Percentiles rank a stretch among this genome's conserved stretches.
Evolutionary conservation across 352 stramenopile genomes (phyloP).

Genomic region (Phytopythium mirpurense): DNA sequence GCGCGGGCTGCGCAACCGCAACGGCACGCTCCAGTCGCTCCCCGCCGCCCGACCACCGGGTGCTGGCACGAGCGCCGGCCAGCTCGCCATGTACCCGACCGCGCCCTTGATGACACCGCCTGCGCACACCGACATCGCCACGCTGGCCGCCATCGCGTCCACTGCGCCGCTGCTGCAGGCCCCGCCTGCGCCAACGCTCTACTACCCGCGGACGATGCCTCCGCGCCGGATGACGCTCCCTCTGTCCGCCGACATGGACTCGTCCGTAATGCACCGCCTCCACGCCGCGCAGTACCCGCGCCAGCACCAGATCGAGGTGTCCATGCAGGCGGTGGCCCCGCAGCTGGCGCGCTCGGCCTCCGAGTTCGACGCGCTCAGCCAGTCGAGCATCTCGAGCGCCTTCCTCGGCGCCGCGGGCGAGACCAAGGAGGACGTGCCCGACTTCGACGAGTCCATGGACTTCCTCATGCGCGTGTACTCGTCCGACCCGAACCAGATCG

Average conservation of each 20-base stretch:
- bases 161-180: neutral
- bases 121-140: constrained; percentile 3
- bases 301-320: constrained; percentile 11
- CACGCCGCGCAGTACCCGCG: constrained; percentile 7
- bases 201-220: neutral
- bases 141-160: constrained; percentile 10
- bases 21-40: constrained; percentile 41
- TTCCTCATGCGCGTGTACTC: constrained; percentile 78
- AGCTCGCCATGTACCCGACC: neutral
- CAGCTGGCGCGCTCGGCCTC: constrained; percentile 16
- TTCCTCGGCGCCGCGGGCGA: constrained; percentile 21
- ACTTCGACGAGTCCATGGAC: constrained; percentile 81
- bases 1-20: constrained; percentile 59
- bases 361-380: constrained; percentile 35
- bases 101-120: neutral
- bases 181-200: neutral
- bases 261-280: neutral
- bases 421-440: constrained; percentile 27
- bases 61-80: neutral
- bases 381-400: constrained; percentile 33
- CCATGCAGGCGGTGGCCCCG: constrained; percentile 8
- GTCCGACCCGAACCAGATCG: constrained; percentile 38
- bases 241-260: neutral
- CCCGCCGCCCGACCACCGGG: constrained; percentile 16
- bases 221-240: neutral